These are phyloP conservation scores for Colletotrichum cereale DNA, from an alignment of 2,329 filamentous ascomycete species.

Conservation along the genomic window DNA sequence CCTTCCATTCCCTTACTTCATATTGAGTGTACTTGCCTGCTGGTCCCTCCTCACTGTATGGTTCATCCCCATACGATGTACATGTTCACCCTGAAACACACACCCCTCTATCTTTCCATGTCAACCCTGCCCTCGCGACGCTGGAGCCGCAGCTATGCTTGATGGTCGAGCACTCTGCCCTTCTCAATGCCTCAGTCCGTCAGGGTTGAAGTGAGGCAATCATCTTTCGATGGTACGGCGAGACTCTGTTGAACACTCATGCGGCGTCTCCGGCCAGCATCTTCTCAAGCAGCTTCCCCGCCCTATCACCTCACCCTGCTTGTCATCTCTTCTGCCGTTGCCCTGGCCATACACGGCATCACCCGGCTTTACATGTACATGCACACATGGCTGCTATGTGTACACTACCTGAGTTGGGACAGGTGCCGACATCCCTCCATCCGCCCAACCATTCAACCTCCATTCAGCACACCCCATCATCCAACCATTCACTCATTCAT, in stretches of 20 bases:
- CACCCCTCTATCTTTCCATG: not conserved
- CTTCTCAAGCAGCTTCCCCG: conserved; percentile 1
- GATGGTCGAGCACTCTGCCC: not conserved
- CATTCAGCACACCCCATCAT: conserved; percentile 14
- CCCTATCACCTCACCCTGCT: not conserved
- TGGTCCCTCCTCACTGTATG: not conserved
- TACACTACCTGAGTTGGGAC: conserved; percentile 23
- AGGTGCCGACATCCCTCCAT: conserved; percentile 13
- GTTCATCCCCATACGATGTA: not conserved
- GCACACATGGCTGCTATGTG: conserved; percentile 1
- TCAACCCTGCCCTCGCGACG: not conserved
- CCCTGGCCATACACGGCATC: conserved; percentile 2
- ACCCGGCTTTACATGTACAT: conserved; percentile 17
- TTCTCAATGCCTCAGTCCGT: not conserved
- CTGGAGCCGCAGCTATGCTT: not conserved
- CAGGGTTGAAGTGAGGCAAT: not conserved
- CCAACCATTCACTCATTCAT: conserved; percentile 7
- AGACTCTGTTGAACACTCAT: not conserved
- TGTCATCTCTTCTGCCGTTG: conserved; percentile 1
- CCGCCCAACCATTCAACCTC: conserved; percentile 22
- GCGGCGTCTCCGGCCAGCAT: not conserved
- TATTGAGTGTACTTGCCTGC: not conserved
- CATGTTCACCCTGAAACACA: not conserved
- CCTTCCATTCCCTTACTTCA: not conserved
- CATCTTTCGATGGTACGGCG: not conserved